A percentile compares a stretch with the other conserved stretches of the same genome.
Evolutionary conservation across 306 rosid species (phyloP).

Genomic region (Argentina anserina): DNA sequence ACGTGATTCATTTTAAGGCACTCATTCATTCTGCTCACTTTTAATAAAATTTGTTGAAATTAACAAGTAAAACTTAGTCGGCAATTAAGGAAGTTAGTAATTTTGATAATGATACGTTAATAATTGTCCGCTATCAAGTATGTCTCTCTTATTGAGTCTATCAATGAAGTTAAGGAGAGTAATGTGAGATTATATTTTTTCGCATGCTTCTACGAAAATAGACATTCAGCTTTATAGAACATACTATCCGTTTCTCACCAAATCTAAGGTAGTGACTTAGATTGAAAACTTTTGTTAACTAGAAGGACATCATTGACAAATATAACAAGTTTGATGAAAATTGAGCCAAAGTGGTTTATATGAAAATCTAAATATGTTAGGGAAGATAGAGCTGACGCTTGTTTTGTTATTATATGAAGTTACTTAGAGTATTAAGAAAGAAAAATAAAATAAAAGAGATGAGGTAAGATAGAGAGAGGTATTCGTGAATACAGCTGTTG

Average conservation of each 20-base stretch:
- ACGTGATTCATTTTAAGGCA: too few species aligned
- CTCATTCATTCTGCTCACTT: neutral
- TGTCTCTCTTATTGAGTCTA: neutral
- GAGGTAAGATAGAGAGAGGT: neutral
- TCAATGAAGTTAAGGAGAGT: neutral
- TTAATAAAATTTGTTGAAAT: too few species aligned
- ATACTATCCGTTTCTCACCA: neutral
- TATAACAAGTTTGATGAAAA: neutral
- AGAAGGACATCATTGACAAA: neutral
- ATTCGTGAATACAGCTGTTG: conserved; percentile 77
- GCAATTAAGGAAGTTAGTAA: neutral
- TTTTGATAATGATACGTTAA: too few species aligned
- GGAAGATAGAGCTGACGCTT: neutral
- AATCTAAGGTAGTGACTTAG: neutral
- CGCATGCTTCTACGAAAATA: neutral
- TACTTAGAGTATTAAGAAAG: neutral
- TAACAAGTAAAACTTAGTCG: too few species aligned
- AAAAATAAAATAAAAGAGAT: neutral
- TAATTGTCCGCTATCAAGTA: neutral
- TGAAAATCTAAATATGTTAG: neutral
- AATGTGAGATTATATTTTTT: neutral
- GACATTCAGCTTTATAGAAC: too few species aligned
- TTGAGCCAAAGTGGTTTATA: neutral
- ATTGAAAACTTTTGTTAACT: neutral
- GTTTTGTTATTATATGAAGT: neutral